phyloP scores from a whole-genome alignment of 495 filamentous ascomycete species.

The Aspergillus cavernicola region DNA sequence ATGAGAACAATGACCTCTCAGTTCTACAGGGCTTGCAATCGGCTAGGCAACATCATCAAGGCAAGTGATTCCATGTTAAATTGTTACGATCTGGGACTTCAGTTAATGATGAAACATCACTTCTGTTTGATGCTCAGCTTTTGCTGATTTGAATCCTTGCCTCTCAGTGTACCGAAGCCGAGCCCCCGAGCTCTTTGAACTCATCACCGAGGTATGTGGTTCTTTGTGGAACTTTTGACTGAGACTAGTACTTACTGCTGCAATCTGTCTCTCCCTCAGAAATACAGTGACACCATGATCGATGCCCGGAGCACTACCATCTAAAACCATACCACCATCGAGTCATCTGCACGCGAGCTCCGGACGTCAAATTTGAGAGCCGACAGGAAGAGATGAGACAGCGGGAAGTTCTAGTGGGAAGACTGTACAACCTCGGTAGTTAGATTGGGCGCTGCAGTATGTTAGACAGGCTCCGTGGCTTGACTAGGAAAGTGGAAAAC shows the following conservation, averaged over 20 bases:
- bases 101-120: not conserved
- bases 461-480: not conserved
- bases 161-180: constrained; percentile 1
- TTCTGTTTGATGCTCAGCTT: constrained; percentile 8
- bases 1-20: constrained; percentile 22
- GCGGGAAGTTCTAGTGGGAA: constrained; percentile 2
- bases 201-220: constrained; percentile 4
- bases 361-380: not conserved
- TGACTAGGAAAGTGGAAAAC: not conserved
- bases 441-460: not conserved
- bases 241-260: constrained; percentile 2
- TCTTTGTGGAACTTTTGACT: constrained; percentile 1
- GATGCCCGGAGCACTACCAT: not conserved
- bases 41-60: constrained; percentile 3
- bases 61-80: not conserved
- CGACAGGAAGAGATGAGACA: constrained; percentile 1
- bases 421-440: constrained; percentile 1
- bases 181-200: constrained; percentile 1
- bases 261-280: not conserved
- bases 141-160: constrained; percentile 1
- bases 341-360: constrained; percentile 1
- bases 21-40: constrained; percentile 4
- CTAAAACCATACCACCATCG: not conserved
- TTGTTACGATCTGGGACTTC: not conserved
- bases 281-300: not conserved